These are phyloP conservation scores for Bondarzewia mesenterica DNA, from an alignment of 1,284 basidiomycete species.

Conservation along the genomic window DNA sequence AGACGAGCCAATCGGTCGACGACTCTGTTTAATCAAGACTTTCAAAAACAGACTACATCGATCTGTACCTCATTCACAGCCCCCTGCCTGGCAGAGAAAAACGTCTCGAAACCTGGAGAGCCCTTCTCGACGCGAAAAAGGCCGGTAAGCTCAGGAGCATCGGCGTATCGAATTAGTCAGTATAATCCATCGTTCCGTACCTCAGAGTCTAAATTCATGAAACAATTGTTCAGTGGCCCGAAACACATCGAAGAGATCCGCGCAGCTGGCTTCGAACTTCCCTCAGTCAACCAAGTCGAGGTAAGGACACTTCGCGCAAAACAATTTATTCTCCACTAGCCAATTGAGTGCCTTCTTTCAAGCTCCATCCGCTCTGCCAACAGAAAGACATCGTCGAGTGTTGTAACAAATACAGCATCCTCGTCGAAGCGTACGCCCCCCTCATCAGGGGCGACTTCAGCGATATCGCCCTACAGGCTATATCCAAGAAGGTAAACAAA, in stretches of 20 bases:
- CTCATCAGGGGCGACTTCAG: conserved; percentile 37
- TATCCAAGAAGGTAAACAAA: conserved; percentile 39
- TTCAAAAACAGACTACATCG: conserved; percentile 32
- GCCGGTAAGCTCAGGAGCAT: conserved; percentile 42
- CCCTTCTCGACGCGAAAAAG: conserved; percentile 30
- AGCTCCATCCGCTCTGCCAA: conserved; percentile 50
- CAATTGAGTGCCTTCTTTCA: background rate
- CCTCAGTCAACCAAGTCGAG: conserved; percentile 28
- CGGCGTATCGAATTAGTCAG: conserved; percentile 52
- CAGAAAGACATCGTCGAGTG: conserved; percentile 41
- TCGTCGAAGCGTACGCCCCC: conserved; percentile 47
- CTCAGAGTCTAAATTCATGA: background rate
- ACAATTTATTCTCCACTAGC: background rate
- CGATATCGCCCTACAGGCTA: conserved; percentile 30
- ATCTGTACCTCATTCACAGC: conserved; percentile 50
- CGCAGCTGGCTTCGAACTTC: conserved; percentile 30
- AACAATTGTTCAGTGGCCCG: conserved; percentile 24
- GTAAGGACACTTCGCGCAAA: conserved; percentile 1
- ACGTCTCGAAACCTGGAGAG: conserved; percentile 34
- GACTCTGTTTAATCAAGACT: background rate
- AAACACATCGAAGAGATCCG: conserved; percentile 42
- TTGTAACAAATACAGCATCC: conserved; percentile 35
- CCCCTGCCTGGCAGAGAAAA: conserved; percentile 30
- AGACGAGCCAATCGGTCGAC: background rate
- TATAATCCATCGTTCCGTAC: background rate